Evolutionary conservation across 176 grass and related monocot species (phyloP), one percentile per base, ranked within the genome.

Genomic region (Carex kokanica): DNA sequence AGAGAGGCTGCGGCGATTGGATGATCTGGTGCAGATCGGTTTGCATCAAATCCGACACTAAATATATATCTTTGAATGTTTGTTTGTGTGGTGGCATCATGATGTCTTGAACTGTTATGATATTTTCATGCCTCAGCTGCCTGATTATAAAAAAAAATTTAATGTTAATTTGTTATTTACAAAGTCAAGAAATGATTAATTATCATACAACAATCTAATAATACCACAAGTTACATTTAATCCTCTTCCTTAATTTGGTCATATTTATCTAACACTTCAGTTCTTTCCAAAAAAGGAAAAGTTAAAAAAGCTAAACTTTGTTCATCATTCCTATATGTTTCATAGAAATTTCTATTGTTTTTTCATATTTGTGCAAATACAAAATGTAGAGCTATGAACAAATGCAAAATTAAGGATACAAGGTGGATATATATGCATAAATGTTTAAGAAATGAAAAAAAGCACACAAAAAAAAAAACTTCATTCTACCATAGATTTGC

Each of bases 11-110:
- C 38, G 81, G 75, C 0, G 80, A 83, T 4, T 79, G 66, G 18
- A 88, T 88, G 54, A 88, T 88, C 45, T 84, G 86, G 21, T 83
- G 70, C 18, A 88, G 59, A 88, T 88, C 86, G 12, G 86, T 88
- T 38, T 78, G 78, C 86, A 88, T 88, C 18, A 88, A 70, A 59
- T 88, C 86, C 68, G 83, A 88, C 47, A 88, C 86, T 0, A 88
- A 20, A 16, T 88, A 88, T 6, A 88, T 58, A 78, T 88, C 86
- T 59, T 83, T 83, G 27, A 27, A 88, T 2, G 45, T 88, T 75
- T n/a, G 74, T 27, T 45, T 84, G 15, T 88, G 34, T 3, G 86
- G 68, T 24, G 86, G 86, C 60, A 88, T 60, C 86, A 88, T 88
- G 17, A 88, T 84, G 72, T 88, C 86, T 55, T 84, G 84, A 25